Evolutionary conservation across 371 early-diverging fungal genomes (phyloP), one percentile per base, ranked within the genome.

Genomic region (Mortierella sp.): DNA sequence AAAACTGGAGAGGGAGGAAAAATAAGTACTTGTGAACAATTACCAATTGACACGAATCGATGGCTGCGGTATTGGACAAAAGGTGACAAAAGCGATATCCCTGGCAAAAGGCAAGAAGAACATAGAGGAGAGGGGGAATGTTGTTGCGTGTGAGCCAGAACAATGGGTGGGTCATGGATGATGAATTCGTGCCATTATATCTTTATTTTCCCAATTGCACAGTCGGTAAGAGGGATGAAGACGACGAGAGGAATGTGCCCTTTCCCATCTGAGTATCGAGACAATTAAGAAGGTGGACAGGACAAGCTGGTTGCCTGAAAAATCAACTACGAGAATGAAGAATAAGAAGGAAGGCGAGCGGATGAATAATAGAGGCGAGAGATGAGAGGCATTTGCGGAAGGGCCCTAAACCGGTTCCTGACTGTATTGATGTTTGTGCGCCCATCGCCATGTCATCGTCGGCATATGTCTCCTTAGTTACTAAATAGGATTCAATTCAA

Each of bases 331-430:
- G 19, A 34, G 31, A 29, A 29, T 13, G 16, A 53, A 26, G 24
- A 52, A 24, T 29, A 22, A 6, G 22, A 50, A 55, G 16, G 29
- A 55, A 31, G 14, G n/a, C n/a, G 55, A 29, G 22, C 61, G 61
- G 61, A 58, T 58, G 61, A 58, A 58, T 34, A 58, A 58, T 58
- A 58, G 22, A 58, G 16, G 61, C 61, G 61, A 58, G 61, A 34
- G 24, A 26, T 29, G 19, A 31, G 34, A 34, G 5, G 1, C 1
- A 58, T n/a, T n/a, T n/a, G 22, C 61, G 61, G 61, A 58, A 58
- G 61, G 61, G 61, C 61, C 61, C 22, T 58, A 58, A 58, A 58
- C 61, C 61, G 61, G 61, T 58, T 58, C 61, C 61, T 58, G 61
- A 58, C 37, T 6, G n/a, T n/a, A n/a, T n/a, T 9, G 22, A n/a